Evolutionary conservation across 768 basidiomycete species (phyloP).

Genomic region (Zangia roseola): DNA sequence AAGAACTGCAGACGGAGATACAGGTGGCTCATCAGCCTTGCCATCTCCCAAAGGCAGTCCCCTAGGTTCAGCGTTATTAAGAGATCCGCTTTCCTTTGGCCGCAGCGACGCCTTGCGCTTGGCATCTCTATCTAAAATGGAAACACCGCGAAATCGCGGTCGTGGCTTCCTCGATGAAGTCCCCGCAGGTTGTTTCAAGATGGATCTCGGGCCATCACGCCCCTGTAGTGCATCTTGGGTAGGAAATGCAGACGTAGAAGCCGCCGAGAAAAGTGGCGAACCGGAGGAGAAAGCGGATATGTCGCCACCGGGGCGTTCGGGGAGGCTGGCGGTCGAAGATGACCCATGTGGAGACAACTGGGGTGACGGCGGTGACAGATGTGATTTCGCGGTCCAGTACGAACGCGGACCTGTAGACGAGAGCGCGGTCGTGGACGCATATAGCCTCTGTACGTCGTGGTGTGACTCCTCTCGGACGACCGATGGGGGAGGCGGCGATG

Average conservation of each 20-base stretch:
- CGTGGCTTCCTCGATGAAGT: slow-evolving; percentile 5
- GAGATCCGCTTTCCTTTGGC: slow-evolving; percentile 22
- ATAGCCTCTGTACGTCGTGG: slow-evolving; percentile 1
- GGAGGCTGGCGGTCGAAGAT: slow-evolving; percentile 13
- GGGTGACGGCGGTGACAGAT: slow-evolving; percentile 12
- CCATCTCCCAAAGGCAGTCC: slow-evolving; percentile 1
- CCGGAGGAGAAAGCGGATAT: slow-evolving; percentile 23
- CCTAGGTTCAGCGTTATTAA: slow-evolving; percentile 17
- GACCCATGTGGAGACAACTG: slow-evolving; percentile 4
- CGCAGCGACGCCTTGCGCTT: slow-evolving; percentile 8
- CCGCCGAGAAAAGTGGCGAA: slow-evolving; percentile 19
- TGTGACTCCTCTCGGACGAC: slow-evolving; percentile 2
- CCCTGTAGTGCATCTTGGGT: slow-evolving; percentile 6
- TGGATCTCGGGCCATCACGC: slow-evolving; percentile 19
- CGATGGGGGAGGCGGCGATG: background rate
- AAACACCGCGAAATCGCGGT: slow-evolving; percentile 10
- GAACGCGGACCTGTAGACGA: slow-evolving; percentile 23
- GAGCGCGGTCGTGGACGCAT: slow-evolving; percentile 20
- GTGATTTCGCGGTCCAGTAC: slow-evolving; percentile 21
- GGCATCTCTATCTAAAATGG: slow-evolving; percentile 11
- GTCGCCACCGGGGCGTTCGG: slow-evolving; percentile 12
- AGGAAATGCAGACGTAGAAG: slow-evolving; percentile 11
- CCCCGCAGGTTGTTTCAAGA: slow-evolving; percentile 20
- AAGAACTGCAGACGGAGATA: slow-evolving; percentile 64
- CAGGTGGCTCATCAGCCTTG: slow-evolving; percentile 36